These are phyloP conservation scores for Pichia sp. DNA, from an alignment of 1,139 yeast species.

Conservation along the genomic window DNA sequence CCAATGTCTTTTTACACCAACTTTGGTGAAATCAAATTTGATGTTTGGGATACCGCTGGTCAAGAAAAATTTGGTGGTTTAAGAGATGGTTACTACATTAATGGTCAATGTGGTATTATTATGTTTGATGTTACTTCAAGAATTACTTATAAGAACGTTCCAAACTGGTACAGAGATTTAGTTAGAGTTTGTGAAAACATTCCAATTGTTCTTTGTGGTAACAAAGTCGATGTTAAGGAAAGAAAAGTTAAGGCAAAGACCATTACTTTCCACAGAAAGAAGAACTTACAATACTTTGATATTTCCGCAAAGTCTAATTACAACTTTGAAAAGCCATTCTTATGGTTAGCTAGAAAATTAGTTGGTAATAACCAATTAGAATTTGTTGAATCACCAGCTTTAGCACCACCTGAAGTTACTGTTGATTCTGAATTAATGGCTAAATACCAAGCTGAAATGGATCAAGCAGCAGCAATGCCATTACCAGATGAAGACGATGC, in stretches of 20 bases:
- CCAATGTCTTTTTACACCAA: slow-evolving; percentile 98
- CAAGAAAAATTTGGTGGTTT: slow-evolving; percentile 99
- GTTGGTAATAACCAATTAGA: slow-evolving; percentile 98
- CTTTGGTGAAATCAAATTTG: slow-evolving; percentile 97
- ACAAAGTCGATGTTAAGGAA: slow-evolving; percentile 99
- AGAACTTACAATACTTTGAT: slow-evolving; percentile 98
- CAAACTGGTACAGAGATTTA: slow-evolving; percentile 99
- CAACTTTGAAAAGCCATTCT: slow-evolving; percentile 99
- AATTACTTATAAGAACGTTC: slow-evolving; percentile 98
- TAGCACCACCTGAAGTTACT: slow-evolving; percentile 99
- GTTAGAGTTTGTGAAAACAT: slow-evolving; percentile 99
- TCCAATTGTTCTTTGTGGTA: slow-evolving; percentile 98
- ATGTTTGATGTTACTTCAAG: slow-evolving; percentile 99
- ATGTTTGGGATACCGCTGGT: slow-evolving; percentile 99
- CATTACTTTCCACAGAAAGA: slow-evolving; percentile 99
- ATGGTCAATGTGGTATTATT: slow-evolving; percentile 99
- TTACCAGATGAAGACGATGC: slow-evolving; percentile 99
- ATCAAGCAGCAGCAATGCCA: slow-evolving; percentile 98
- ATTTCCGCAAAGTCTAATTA: slow-evolving; percentile 99
- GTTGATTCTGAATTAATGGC: slow-evolving; percentile 95
- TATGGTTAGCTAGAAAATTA: slow-evolving; percentile 99
- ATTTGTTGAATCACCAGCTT: slow-evolving; percentile 98
- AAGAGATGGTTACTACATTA: slow-evolving; percentile 98
- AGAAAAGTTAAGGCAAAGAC: slow-evolving; percentile 99
- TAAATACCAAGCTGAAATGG: slow-evolving; percentile 99